Conservation (phyloP, 148 eudicot species). For the Rhododendron ferrugineum region DNA sequence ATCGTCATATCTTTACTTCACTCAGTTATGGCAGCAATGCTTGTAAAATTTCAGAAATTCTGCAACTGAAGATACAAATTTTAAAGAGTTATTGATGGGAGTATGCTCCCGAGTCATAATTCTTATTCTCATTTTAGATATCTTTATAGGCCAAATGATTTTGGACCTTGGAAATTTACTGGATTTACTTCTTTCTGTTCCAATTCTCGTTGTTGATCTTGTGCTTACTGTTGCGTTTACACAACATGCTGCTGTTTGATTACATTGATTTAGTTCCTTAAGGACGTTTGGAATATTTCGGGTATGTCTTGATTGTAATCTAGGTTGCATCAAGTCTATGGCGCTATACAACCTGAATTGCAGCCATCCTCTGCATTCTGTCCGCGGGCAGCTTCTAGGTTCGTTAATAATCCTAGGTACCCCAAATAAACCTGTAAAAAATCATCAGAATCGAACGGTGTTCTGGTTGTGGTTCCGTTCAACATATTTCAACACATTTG, state of each 20-base stretch:
- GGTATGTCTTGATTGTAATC: background rate
- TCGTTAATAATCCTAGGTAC: background rate
- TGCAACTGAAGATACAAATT: background rate
- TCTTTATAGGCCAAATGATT: background rate
- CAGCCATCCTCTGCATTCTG: background rate
- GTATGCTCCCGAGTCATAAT: background rate
- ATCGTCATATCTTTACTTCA: background rate
- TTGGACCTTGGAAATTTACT: background rate
- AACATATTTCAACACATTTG: background rate
- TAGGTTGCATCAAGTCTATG: background rate
- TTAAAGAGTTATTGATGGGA: background rate
- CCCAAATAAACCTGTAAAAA: background rate
- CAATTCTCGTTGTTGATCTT: background rate
- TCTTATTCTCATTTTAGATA: background rate
- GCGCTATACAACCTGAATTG: background rate
- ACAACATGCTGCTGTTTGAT: background rate
- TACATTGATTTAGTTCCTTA: background rate
- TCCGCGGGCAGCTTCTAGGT: background rate
- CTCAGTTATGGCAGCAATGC: background rate
- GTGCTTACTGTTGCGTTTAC: background rate
- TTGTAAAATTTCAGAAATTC: background rate
- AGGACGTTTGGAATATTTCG: background rate
- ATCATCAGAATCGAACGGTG: background rate
- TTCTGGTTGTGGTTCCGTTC: background rate
- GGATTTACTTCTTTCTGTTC: background rate